A percentile compares a stretch with the other conserved stretches of the same genome.
Evolutionary conservation across 176 grass and related monocot genomes (phyloP).

Genomic region (Sorghum bicolor): DNA sequence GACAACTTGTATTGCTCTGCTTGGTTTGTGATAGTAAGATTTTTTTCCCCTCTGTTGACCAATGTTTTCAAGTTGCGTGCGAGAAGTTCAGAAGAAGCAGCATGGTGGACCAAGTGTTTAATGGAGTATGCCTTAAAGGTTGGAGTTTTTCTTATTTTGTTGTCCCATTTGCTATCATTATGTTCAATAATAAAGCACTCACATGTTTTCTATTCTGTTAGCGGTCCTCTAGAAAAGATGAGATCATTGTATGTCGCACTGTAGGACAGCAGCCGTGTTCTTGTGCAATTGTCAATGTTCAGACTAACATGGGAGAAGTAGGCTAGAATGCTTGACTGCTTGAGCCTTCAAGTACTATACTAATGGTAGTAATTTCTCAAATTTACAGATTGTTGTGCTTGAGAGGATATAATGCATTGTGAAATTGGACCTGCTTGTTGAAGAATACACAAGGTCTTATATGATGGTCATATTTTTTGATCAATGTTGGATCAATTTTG

Average conservation of each 20-base stretch:
- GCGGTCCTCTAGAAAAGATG: constrained; percentile 57
- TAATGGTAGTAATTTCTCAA: too few species aligned
- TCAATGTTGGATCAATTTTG: too few species aligned
- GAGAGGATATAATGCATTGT: too few species aligned
- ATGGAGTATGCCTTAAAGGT: constrained; percentile 89
- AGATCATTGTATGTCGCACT: constrained; percentile 56
- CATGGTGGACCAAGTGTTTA: constrained; percentile 71
- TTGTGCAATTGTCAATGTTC: too few species aligned
- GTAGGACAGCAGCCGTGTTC: too few species aligned
- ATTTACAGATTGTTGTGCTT: too few species aligned
- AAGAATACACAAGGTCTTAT: too few species aligned
- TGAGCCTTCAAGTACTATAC: too few species aligned
- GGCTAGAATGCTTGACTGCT: too few species aligned
- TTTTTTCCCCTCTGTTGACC: constrained; percentile 8
- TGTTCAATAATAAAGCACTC: constrained; percentile 32
- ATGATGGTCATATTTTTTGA: too few species aligned
- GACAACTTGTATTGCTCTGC: constrained; percentile 15
- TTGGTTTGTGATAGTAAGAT: constrained; percentile 6
- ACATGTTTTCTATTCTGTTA: constrained; percentile 15
- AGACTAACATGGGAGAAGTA: too few species aligned
- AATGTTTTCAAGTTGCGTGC: constrained; percentile 74
- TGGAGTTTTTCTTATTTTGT: constrained; percentile 34
- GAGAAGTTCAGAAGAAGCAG: constrained; percentile 94
- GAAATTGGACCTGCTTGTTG: too few species aligned
- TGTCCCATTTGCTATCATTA: constrained; percentile 5